phyloP scores from a whole-genome alignment of 805 yeast genomes.

The Candida boleticola region DNA sequence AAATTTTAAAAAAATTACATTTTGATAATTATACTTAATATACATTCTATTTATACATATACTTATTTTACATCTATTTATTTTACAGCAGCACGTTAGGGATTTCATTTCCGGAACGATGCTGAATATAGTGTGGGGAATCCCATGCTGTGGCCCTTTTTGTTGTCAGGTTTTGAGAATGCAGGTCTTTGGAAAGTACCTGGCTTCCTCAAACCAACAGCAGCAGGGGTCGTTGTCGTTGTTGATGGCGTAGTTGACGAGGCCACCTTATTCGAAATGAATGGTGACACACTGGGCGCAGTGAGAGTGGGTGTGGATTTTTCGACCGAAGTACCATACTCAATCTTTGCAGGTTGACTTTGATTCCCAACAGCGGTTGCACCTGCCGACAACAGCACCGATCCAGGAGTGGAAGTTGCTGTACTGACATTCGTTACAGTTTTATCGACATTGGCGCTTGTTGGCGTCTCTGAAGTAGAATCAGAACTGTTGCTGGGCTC shows the following conservation, averaged over 20 bases:
- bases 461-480: neutral
- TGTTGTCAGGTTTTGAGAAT: conserved; percentile 14
- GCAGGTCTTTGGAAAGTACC: conserved; percentile 33
- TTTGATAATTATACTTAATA: neutral
- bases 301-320: conserved; percentile 18
- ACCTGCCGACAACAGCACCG: no score
- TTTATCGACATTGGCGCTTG: no score
- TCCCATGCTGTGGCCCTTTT: conserved; percentile 17
- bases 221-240: conserved; percentile 5
- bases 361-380: no score
- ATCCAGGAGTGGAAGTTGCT: no score
- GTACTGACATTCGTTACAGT: no score
- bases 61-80: neutral
- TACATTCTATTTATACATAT: neutral
- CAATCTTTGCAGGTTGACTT: no score
- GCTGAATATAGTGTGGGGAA: conserved; percentile 25
- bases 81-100: neutral
- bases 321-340: no score
- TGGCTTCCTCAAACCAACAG: conserved; percentile 27
- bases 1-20: no score
- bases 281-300: conserved; percentile 21
- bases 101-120: conserved; percentile 12
- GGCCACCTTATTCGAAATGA: conserved; percentile 25
- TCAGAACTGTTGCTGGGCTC: neutral
- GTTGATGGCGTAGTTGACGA: conserved; percentile 10